Conservation (phyloP, 2,329 filamentous ascomycete species). For the Alternaria longipes region DNA sequence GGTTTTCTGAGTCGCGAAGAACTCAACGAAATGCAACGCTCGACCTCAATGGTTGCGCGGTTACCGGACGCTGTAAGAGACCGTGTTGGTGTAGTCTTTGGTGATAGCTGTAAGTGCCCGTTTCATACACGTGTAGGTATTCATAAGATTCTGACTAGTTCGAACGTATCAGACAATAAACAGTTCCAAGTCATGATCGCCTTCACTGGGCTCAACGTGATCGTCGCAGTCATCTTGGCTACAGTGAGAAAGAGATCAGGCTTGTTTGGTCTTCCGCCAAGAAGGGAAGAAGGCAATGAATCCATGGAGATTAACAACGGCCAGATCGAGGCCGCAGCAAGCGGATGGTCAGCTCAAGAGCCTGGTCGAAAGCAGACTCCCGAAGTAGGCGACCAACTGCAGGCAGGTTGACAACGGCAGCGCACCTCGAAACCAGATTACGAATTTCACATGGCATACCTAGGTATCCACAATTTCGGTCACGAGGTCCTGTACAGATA, state of each 20-base stretch:
- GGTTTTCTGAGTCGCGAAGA: conserved; percentile 34
- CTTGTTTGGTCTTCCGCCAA: conserved; percentile 32
- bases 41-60: conserved; percentile 22
- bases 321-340: background rate
- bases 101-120: conserved; percentile 27
- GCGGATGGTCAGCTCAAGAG: background rate
- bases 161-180: conserved; percentile 28
- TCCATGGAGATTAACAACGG: conserved; percentile 20
- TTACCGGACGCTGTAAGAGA: conserved; percentile 27
- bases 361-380: background rate
- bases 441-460: background rate
- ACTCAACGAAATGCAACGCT: conserved; percentile 30
- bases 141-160: background rate
- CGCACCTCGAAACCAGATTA: background rate
- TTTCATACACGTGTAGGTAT: background rate
- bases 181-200: conserved; percentile 44
- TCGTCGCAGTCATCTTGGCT: conserved; percentile 31
- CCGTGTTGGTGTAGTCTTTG: conserved; percentile 38
- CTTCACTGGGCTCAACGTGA: conserved; percentile 36
- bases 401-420: background rate
- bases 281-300: conserved; percentile 36
- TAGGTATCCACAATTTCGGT: background rate
- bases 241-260: conserved; percentile 35
- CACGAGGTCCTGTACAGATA: background rate
- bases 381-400: background rate